phyloP scores from a whole-genome alignment of 352 stramenopile genomes.

The Pythium insidiosum region DNA sequence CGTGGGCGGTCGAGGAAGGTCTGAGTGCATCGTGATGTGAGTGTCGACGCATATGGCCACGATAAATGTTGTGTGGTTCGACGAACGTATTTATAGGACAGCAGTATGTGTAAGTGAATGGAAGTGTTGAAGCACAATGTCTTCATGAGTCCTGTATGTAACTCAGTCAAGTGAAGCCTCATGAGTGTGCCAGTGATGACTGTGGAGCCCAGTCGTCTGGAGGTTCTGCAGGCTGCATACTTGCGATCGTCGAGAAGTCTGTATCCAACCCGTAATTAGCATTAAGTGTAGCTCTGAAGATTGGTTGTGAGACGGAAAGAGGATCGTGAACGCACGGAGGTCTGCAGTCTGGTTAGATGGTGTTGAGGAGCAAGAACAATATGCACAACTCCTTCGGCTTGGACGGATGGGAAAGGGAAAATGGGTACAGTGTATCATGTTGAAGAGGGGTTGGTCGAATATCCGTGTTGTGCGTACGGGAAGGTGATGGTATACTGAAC shows the following conservation, averaged over 20 bases:
- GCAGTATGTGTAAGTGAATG: too few relatives aligned
- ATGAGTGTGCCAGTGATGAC: slow-evolving; percentile 41
- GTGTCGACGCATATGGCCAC: too few relatives aligned
- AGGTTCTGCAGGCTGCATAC: slow-evolving; percentile 14
- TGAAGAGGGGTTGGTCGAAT: not conserved
- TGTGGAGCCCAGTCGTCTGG: slow-evolving; percentile 19
- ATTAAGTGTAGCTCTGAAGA: not conserved
- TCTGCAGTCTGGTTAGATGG: not conserved
- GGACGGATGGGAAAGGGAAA: too few relatives aligned
- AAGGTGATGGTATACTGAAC: not conserved
- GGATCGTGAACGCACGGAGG: too few relatives aligned
- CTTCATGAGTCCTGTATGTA: too few relatives aligned
- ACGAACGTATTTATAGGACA: too few relatives aligned
- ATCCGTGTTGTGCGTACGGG: not conserved
- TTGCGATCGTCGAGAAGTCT: not conserved
- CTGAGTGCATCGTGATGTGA: slow-evolving; percentile 20
- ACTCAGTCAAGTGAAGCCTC: slow-evolving; percentile 54
- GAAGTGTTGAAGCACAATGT: too few relatives aligned
- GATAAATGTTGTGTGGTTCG: too few relatives aligned
- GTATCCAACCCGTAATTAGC: not conserved
- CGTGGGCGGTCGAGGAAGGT: not conserved
- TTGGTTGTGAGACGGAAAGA: too few relatives aligned
- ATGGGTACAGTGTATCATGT: too few relatives aligned
- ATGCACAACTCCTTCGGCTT: too few relatives aligned
- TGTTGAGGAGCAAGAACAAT: not conserved